phyloP scores from a whole-genome alignment of 1,139 yeast species.

The Candida sp. region DNA sequence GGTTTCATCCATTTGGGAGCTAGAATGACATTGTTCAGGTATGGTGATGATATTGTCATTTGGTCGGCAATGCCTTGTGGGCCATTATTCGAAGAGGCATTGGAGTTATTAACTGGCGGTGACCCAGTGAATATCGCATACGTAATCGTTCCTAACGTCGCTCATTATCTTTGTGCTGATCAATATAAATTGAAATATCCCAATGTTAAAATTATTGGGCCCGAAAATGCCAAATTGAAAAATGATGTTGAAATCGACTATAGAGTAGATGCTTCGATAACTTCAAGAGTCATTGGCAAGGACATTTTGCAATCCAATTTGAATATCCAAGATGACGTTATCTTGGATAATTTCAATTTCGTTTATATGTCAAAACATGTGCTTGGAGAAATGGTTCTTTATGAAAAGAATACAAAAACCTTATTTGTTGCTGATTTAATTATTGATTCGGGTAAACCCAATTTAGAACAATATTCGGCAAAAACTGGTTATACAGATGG shows the following conservation, averaged over 20 bases:
- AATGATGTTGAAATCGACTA: slow-evolving; percentile 3
- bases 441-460: slow-evolving; percentile 31
- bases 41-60: slow-evolving; percentile 4
- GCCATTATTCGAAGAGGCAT: background rate
- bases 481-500: slow-evolving; percentile 36
- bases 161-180: slow-evolving; percentile 7
- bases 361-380: slow-evolving; percentile 4
- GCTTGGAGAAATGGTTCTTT: slow-evolving; percentile 4
- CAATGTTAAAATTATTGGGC: slow-evolving; percentile 6
- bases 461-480: slow-evolving; percentile 34
- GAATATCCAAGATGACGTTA: background rate
- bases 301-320: background rate
- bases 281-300: slow-evolving; percentile 1
- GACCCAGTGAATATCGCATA: slow-evolving; percentile 1
- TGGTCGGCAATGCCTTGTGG: slow-evolving; percentile 8
- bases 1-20: slow-evolving; percentile 5
- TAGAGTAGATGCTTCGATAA: slow-evolving; percentile 3
- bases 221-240: slow-evolving; percentile 4
- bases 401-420: slow-evolving; percentile 26
- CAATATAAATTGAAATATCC: slow-evolving; percentile 7
- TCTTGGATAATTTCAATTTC: background rate
- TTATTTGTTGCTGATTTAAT: slow-evolving; percentile 47
- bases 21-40: slow-evolving; percentile 7
- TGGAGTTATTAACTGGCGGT: background rate
- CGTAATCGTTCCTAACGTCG: slow-evolving; percentile 6